These are phyloP conservation scores for Hygrophorus pudorinus DNA, from an alignment of 768 basidiomycete genomes.

Conservation along the genomic window DNA sequence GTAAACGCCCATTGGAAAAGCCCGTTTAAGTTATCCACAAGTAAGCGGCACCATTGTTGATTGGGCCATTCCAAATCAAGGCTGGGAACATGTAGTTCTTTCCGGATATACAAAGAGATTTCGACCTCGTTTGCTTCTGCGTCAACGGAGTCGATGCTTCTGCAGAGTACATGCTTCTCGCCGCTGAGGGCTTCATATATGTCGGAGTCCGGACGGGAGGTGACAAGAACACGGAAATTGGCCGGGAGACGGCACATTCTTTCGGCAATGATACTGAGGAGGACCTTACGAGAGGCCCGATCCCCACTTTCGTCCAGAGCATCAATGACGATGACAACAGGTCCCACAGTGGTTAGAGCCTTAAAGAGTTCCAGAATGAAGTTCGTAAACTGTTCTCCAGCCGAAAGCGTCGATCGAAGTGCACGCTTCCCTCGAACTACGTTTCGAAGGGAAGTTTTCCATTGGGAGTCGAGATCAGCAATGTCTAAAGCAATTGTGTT, in stretches of 20 bases:
- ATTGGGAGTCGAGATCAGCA: constrained; percentile 10
- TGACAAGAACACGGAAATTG: constrained; percentile 21
- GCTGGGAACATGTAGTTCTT: constrained; percentile 5
- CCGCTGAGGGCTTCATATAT: constrained; percentile 8
- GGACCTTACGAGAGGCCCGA: constrained; percentile 6
- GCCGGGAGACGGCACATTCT: constrained; percentile 12
- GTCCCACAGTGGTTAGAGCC: constrained; percentile 8
- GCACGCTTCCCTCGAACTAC: constrained; percentile 3
- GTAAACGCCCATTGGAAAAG: constrained; percentile 25
- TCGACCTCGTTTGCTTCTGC: constrained; percentile 1
- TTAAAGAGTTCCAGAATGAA: constrained; percentile 8
- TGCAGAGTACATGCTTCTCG: not conserved
- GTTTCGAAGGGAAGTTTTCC: constrained; percentile 1
- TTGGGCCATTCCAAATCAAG: constrained; percentile 5
- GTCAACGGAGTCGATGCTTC: constrained; percentile 9
- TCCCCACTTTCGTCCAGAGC: constrained; percentile 7
- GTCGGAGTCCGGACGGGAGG: constrained; percentile 17
- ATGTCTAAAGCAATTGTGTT: constrained; percentile 20
- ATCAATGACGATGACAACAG: constrained; percentile 8
- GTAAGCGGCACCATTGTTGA: constrained; percentile 12
- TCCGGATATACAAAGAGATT: constrained; percentile 4
- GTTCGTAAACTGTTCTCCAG: constrained; percentile 11
- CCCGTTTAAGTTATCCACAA: constrained; percentile 17
- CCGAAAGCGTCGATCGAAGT: constrained; percentile 5
- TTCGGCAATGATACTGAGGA: constrained; percentile 15